Base-by-base conservation (phyloP, 1,139 yeast genomes). In the Suhomyces chickasaworum region DNA sequence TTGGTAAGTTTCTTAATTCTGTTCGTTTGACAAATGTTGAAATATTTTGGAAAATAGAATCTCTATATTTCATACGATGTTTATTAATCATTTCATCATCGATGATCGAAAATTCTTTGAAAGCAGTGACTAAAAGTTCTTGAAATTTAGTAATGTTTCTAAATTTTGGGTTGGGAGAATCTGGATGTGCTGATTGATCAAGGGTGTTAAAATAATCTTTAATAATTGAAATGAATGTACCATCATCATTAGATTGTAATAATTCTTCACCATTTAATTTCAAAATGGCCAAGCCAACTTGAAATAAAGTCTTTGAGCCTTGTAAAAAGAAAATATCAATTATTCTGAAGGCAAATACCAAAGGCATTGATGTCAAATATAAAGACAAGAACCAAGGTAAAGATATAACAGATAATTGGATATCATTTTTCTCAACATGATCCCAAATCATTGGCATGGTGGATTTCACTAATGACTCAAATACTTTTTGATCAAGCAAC, bases 381-480 rank as follows among this genome's bases (percentile, higher is more conserved):
- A 95, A 69, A 0, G 97, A 89, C 47, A 95, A 71, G 60, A 95
- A 95, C 99, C 99, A 95, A 1, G 99, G 98, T 39, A 95, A 72
- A 0, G 97, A 89, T 1, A 93, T 95, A 15, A 95, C 95, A 0
- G 96, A 88, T n/a, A 95, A 73, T 58, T 95, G 99, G 41, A 95
- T 91, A 60, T 95, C 98, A 53, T 85, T 69, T 48, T 77, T 78
- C 7, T 75, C 74, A 43, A 95, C 82, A 65, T 93, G 97, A 4
- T 81, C 88, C 87, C 96, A 88, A 42, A 95, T 65, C 35, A 88
- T 63, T 0, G 99, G 99, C 86, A 95, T 83, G 1, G 95, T 89
- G 49, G 86, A 87, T 60, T 86, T 89, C 0, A 93, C 96, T 49
- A 95, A 75, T 1, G 90, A 81, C 64, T 95, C 99, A 63, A 93